Percentiles rank a stretch among this genome's conserved stretches.
Evolutionary conservation across 176 grass and related monocot genomes (phyloP).

Genomic region (Pontederia crassipes): DNA sequence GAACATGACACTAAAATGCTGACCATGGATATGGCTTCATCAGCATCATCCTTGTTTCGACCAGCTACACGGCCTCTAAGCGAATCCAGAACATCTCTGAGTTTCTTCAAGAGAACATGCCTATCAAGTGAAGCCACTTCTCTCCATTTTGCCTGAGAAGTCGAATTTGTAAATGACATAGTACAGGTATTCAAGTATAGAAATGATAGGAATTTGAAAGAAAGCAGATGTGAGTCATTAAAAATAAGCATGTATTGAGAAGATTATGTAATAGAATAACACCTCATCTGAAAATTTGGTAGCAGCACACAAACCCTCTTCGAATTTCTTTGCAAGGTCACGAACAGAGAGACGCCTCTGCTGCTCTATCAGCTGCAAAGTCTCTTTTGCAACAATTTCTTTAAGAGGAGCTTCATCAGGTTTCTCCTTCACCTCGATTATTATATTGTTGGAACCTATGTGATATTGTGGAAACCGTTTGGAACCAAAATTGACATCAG

Average conservation of each 20-base stretch:
- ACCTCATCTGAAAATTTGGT: constrained; percentile 83
- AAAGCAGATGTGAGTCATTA: neutral
- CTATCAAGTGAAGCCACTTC: constrained; percentile 84
- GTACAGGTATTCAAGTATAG: neutral
- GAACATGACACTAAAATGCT: constrained; percentile 8
- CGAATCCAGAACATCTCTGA: constrained; percentile 81
- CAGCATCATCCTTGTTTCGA: constrained; percentile 90
- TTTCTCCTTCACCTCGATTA: constrained; percentile 65
- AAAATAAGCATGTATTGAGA: neutral
- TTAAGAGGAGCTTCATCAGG: constrained; percentile 51
- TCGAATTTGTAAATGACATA: too few relatives aligned
- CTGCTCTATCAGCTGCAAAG: constrained; percentile 69
- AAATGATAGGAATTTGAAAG: neutral
- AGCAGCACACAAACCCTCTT: constrained; percentile 65
- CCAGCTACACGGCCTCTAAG: constrained; percentile 86
- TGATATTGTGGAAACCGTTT: constrained; percentile 73
- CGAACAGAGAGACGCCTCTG: constrained; percentile 72
- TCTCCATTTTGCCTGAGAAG: constrained; percentile 69
- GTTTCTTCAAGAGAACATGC: constrained; percentile 92
- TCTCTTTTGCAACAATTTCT: constrained; percentile 92
- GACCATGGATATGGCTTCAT: constrained; percentile 97
- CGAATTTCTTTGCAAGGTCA: constrained; percentile 91
- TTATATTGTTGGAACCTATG: constrained; percentile 71
- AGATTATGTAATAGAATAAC: constrained; percentile 5
- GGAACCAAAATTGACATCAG: constrained; percentile 75